Evolutionary conservation across 495 filamentous ascomycete species (phyloP).

Genomic region (Neurospora sp.): DNA sequence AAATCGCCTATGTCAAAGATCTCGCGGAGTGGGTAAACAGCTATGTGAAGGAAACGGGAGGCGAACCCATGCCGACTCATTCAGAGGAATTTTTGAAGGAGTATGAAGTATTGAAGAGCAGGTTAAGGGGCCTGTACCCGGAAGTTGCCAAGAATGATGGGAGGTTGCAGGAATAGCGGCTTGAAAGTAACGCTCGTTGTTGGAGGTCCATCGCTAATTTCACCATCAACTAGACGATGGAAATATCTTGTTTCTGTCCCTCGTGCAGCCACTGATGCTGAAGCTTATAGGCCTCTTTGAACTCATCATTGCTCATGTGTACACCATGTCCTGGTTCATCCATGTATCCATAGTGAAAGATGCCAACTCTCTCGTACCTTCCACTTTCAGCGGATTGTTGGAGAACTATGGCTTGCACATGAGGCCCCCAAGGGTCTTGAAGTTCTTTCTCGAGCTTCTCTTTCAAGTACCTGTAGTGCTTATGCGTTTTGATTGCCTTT

Average conservation of each 20-base stretch:
- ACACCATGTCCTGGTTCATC: neutral
- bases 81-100: constrained; percentile 30
- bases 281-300: neutral
- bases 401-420: neutral
- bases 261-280: neutral
- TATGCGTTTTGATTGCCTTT: neutral
- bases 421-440: neutral
- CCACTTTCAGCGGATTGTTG: neutral
- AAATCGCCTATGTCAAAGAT: constrained; percentile 45
- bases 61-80: constrained; percentile 33
- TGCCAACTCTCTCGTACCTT: neutral
- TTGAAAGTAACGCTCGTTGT: neutral
- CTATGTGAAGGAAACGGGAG: constrained; percentile 18
- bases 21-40: constrained; percentile 46
- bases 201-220: neutral
- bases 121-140: constrained; percentile 3
- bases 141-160: neutral
- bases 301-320: neutral
- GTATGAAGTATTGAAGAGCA: constrained; percentile 11
- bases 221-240: neutral
- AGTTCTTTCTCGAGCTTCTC: neutral
- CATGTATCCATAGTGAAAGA: neutral
- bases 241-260: neutral
- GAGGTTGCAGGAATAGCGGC: neutral
- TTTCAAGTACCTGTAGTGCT: neutral